A percentile compares a stretch with the other conserved stretches of the same genome.
phyloP scores from a whole-genome alignment of 2,329 filamentous ascomycete genomes.

The Claviceps purpurea region DNA sequence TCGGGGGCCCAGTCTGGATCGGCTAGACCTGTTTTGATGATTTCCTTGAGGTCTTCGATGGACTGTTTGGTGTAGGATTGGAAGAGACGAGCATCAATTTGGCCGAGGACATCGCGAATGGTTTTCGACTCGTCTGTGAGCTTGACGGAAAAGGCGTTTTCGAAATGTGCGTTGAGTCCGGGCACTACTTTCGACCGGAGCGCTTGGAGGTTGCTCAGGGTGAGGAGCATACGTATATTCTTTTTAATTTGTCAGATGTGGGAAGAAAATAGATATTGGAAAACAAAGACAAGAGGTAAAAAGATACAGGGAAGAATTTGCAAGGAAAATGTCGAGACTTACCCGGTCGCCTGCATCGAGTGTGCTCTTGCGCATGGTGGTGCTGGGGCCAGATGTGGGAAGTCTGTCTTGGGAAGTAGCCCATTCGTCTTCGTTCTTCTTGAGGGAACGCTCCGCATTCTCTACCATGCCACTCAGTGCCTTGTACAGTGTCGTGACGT shows the following conservation, averaged over 20 bases:
- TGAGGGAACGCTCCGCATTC: constrained; percentile 68
- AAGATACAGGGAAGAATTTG: background rate
- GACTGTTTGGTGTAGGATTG: constrained; percentile 78
- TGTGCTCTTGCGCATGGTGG: constrained; percentile 29
- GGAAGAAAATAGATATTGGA: background rate
- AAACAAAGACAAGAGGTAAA: background rate
- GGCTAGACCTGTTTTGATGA: constrained; percentile 60
- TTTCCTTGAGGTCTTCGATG: constrained; percentile 51
- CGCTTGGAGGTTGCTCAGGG: constrained; percentile 78
- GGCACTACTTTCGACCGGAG: constrained; percentile 75
- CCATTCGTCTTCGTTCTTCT: constrained; percentile 52
- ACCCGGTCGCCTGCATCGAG: constrained; percentile 44
- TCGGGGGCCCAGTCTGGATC: constrained; percentile 58
- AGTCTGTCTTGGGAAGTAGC: constrained; percentile 33
- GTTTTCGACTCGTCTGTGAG: constrained; percentile 88
- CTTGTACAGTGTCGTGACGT: constrained; percentile 88
- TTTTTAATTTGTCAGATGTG: background rate
- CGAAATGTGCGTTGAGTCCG: constrained; percentile 80
- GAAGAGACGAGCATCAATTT: constrained; percentile 87
- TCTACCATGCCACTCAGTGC: constrained; percentile 92
- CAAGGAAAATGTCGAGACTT: constrained; percentile 15
- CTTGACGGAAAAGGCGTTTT: constrained; percentile 86
- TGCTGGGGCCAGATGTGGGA: constrained; percentile 14
- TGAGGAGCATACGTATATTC: constrained; percentile 88
- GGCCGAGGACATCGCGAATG: constrained; percentile 75